Evolutionary conservation across 441 rosid genomes (phyloP).

Genomic region (Omphalea diandra): DNA sequence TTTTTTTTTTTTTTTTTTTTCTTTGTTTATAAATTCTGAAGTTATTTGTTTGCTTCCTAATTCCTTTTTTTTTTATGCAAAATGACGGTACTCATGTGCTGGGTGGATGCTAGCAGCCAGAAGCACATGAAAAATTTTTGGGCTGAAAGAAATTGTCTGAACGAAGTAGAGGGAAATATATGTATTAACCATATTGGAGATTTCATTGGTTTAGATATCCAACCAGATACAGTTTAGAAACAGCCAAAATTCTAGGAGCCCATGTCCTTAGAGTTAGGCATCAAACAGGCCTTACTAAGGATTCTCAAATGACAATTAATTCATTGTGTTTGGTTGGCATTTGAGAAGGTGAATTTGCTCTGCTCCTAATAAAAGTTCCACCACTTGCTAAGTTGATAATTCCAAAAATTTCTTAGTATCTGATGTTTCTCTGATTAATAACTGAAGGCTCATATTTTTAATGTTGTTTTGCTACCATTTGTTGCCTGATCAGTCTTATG

Average conservation of each 20-base stretch:
- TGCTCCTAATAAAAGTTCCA: background rate
- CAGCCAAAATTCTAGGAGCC: background rate
- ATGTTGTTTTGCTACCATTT: background rate
- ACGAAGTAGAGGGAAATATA: background rate
- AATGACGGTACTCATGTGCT: background rate
- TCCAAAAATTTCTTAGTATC: background rate
- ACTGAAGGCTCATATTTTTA: background rate
- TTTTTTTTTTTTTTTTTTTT: background rate
- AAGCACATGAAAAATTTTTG: background rate
- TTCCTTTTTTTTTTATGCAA: background rate
- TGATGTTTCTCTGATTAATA: background rate
- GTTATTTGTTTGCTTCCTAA: background rate
- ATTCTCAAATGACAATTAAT: background rate
- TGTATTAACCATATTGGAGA: background rate
- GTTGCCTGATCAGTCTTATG: slow-evolving; percentile 25
- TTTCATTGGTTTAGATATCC: background rate
- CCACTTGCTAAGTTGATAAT: background rate
- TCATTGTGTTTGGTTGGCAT: background rate
- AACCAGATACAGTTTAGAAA: background rate
- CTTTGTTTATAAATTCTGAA: background rate
- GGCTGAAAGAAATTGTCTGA: background rate
- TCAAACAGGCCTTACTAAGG: background rate
- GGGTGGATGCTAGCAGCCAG: background rate
- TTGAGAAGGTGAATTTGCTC: no score
- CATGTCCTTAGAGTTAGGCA: background rate